Percentiles rank a stretch among this genome's conserved stretches.
Conservation (phyloP, 2,329 filamentous ascomycete genomes). For the Talaromyces islandicus region DNA sequence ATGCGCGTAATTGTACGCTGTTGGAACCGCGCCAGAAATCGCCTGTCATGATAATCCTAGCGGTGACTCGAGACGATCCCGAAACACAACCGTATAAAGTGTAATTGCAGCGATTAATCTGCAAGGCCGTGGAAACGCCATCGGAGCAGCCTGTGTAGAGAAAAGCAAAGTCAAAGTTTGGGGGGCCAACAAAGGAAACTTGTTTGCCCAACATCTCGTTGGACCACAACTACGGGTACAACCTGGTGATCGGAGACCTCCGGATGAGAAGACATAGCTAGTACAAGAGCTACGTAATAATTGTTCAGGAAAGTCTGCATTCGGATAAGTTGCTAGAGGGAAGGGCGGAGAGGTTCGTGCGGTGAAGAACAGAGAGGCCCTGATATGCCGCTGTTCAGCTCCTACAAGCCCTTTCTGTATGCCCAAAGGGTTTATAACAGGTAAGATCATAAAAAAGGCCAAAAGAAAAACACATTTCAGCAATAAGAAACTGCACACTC, state of each 20-base stretch:
- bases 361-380: not conserved
- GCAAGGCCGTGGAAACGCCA: too few relatives aligned
- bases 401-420: not conserved
- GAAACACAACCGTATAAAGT: too few relatives aligned
- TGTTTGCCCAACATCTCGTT: not conserved
- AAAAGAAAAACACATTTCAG: not conserved
- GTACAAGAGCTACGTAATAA: not conserved
- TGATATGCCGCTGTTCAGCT: not conserved
- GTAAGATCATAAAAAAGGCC: not conserved
- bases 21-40: not conserved
- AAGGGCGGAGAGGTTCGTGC: not conserved
- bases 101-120: too few relatives aligned
- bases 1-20: not conserved
- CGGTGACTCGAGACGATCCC: not conserved
- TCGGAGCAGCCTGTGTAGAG: too few relatives aligned
- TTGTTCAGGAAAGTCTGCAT: not conserved
- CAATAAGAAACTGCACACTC: conserved; percentile 12
- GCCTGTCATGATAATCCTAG: not conserved
- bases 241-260: not conserved
- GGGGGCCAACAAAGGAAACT: too few relatives aligned
- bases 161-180: not conserved
- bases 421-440: not conserved
- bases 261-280: not conserved
- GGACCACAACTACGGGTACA: not conserved
- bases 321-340: not conserved